Base-by-base conservation (phyloP, 331 rosid genomes). In the Stylosanthes scabra region DNA sequence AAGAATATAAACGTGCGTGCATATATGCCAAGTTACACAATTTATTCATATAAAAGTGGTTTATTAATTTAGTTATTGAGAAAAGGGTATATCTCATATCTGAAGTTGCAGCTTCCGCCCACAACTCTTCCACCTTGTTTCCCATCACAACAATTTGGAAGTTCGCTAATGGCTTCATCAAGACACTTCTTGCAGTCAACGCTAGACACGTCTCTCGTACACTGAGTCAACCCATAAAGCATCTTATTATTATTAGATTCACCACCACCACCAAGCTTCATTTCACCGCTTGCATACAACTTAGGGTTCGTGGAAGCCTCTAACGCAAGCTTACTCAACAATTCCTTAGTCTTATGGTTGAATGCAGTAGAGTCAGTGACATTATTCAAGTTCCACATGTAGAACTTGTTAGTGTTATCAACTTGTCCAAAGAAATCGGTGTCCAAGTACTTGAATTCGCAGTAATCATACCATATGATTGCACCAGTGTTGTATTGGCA, bases 161-260 rank as follows among this genome's bases (percentile, higher is more conserved):
- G 74, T 13, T 70, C 70, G 6, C 41, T 41, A 11, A 81, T 76
- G 6, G 81, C 85, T 37, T 65, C 82, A 13, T 76, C 70, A 65
- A 86, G 84, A 73, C 86, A 84, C 57, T 76, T 79, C 47, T 66
- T 64, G 34, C 88, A 86, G 50, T 86, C 86, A 55, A 0, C 3
- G 10, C 78, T 68, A 16, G 91, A 79, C 11, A 86, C 69, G 51
- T 84, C 91, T 37, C 83, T 62, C 0, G 80, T 71, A 63, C 86
- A 80, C 55, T 85, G 96, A 54, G 86, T 84, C 80, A 88, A 39
- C 10, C 92, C 94, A 57, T 91, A 90, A 29, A 91, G 58, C 8
- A 54, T 84, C 55, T 50, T 9, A 20, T 20, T 20, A 20, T 20
- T 1, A 20, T 20, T 20, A 0, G 78, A 72, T n/a, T 10, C n/a